These are phyloP conservation scores for Schizophyllum amplum DNA, from an alignment of 1,284 basidiomycete genomes.

Conservation along the genomic window DNA sequence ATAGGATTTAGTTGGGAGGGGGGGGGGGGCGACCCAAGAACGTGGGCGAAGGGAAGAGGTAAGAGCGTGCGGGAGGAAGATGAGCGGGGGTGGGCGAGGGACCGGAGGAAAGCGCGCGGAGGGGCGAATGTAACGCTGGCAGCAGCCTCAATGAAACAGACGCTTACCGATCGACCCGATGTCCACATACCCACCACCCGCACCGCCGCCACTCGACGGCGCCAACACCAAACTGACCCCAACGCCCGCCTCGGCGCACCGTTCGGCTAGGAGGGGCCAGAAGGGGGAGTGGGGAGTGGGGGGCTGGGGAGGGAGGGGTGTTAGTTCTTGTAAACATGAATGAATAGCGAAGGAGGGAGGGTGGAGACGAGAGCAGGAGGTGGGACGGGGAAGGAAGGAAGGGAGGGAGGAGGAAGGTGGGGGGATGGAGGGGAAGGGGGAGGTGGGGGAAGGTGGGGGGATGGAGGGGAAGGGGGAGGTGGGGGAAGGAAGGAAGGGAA, in stretches of 20 bases:
- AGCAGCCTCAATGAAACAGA: slow-evolving; percentile 1
- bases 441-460: no score
- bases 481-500: not conserved
- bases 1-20: not conserved
- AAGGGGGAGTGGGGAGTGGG: slow-evolving; percentile 72
- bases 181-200: slow-evolving; percentile 63
- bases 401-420: not conserved
- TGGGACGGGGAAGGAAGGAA: not conserved
- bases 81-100: no score
- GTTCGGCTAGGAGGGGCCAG: slow-evolving; percentile 82
- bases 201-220: slow-evolving; percentile 34
- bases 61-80: no score
- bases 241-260: slow-evolving; percentile 84
- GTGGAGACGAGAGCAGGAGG: not conserved
- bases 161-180: slow-evolving; percentile 76
- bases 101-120: no score
- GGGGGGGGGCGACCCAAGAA: no score
- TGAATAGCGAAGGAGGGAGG: not conserved
- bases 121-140: no score
- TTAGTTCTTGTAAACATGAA: no score
- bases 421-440: no score
- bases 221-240: slow-evolving; percentile 90
- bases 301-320: slow-evolving; percentile 8
- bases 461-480: not conserved
- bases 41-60: no score